These are phyloP conservation scores for Penicillium griseofulvum DNA, from an alignment of 2,329 filamentous ascomycete genomes.

Conservation along the genomic window DNA sequence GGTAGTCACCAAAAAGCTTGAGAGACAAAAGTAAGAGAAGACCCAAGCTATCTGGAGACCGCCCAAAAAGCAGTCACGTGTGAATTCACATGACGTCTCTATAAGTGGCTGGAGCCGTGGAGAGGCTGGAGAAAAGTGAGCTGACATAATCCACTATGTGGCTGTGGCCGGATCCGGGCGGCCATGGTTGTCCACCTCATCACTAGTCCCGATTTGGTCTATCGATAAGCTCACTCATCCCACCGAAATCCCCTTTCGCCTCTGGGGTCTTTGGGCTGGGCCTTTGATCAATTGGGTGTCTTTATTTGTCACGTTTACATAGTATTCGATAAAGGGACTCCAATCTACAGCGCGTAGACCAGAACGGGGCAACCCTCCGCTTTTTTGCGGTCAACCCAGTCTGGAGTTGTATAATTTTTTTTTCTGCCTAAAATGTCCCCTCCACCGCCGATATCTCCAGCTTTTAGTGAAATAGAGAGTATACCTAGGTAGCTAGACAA, in stretches of 20 bases:
- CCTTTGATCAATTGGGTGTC: conserved; percentile 21
- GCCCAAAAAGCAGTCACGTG: conserved; percentile 7
- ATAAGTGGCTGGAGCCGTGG: conserved; percentile 11
- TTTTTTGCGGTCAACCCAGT: conserved; percentile 10
- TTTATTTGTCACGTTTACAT: conserved; percentile 25
- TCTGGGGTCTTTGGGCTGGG: conserved; percentile 1
- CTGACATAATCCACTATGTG: conserved; percentile 5
- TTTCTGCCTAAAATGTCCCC: conserved; percentile 5
- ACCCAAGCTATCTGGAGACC: background rate
- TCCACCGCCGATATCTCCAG: conserved; percentile 8
- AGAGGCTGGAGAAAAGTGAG: background rate
- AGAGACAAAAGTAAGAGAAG: background rate
- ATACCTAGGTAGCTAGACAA: background rate
- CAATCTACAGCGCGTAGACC: conserved; percentile 23
- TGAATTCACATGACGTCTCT: conserved; percentile 17
- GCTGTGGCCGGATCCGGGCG: background rate
- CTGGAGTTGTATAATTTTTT: conserved; percentile 8
- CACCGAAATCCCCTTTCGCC: conserved; percentile 24
- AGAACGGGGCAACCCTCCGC: conserved; percentile 19
- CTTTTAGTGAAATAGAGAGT: background rate
- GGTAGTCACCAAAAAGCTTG: background rate
- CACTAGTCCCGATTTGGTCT: conserved; percentile 2
- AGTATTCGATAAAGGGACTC: conserved; percentile 20
- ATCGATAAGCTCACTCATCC: conserved; percentile 19
- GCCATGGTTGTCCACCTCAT: background rate